Conservation (phyloP, 768 basidiomycete species). For the Boletellus ananas region DNA sequence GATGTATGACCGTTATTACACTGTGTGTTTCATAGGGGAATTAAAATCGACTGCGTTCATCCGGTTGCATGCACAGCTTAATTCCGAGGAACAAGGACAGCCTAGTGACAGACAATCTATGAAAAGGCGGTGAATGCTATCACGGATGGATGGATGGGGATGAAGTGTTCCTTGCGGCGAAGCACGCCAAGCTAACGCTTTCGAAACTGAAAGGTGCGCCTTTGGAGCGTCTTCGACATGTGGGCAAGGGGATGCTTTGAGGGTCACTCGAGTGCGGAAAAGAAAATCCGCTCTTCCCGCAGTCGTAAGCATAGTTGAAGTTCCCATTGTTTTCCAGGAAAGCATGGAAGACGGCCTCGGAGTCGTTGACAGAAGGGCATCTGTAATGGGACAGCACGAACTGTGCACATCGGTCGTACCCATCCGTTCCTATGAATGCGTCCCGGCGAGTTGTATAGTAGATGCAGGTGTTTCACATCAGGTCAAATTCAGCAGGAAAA, state of each 20-base stretch:
- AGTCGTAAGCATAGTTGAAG: slow-evolving; percentile 14
- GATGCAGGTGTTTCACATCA: no score
- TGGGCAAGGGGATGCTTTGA: slow-evolving; percentile 10
- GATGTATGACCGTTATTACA: not conserved
- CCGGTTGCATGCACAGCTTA: slow-evolving; percentile 24
- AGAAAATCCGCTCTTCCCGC: not conserved
- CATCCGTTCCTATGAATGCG: no score
- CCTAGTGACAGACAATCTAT: slow-evolving; percentile 15
- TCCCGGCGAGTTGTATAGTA: no score
- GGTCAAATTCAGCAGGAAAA: no score
- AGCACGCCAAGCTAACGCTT: not conserved
- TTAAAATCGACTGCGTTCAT: slow-evolving; percentile 12
- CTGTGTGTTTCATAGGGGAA: slow-evolving; percentile 13
- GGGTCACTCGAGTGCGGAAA: slow-evolving; percentile 18
- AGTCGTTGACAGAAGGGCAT: slow-evolving; percentile 3
- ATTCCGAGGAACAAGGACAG: slow-evolving; percentile 18
- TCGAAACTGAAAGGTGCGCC: slow-evolving; percentile 15
- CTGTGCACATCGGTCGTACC: no score
- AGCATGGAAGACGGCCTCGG: slow-evolving; percentile 18
- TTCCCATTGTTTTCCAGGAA: slow-evolving; percentile 18
- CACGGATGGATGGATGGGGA: slow-evolving; percentile 19
- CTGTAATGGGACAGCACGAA: no score
- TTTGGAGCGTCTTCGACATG: slow-evolving; percentile 2
- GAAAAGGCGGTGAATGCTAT: slow-evolving; percentile 10
- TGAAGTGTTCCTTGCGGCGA: not conserved